A percentile compares a stretch with the other conserved stretches of the same genome.
Conservation (phyloP, 192 early-diverging fungal genomes). For the Podochytrium sp. region DNA sequence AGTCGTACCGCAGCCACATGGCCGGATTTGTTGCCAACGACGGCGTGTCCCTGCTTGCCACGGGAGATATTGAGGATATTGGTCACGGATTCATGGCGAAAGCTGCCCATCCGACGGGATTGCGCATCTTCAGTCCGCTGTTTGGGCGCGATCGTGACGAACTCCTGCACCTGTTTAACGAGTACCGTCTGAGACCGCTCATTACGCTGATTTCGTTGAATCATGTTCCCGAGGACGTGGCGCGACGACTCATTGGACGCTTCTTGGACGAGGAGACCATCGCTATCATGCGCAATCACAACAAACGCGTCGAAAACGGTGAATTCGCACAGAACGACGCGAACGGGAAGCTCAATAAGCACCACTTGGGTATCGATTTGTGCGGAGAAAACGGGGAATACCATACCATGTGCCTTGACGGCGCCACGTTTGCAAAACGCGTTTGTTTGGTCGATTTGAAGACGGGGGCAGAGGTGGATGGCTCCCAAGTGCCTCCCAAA, state of each 20-base stretch:
- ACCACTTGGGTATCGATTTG: slow-evolving; percentile 47
- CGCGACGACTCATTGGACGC: slow-evolving; percentile 1
- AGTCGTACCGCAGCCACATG: background rate
- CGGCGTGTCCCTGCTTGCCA: background rate
- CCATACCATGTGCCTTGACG: slow-evolving; percentile 70
- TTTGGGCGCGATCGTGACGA: background rate
- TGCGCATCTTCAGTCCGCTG: slow-evolving; percentile 9
- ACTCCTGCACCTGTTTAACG: background rate
- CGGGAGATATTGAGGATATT: slow-evolving; percentile 19
- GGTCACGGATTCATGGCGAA: slow-evolving; percentile 11
- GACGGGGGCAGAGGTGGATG: background rate
- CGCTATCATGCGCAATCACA: background rate
- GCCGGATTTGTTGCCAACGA: background rate
- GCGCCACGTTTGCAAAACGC: slow-evolving; percentile 36
- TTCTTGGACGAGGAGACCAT: slow-evolving; percentile 1
- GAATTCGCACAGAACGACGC: background rate
- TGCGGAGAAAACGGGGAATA: slow-evolving; percentile 73
- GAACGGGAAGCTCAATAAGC: slow-evolving; percentile 12
- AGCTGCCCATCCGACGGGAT: background rate
- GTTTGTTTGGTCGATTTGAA: slow-evolving; percentile 12
- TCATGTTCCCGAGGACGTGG: background rate
- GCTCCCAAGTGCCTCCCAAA: background rate
- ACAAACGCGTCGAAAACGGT: background rate
- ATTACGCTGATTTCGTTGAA: slow-evolving; percentile 5
- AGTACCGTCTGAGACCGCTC: background rate